A percentile compares a stretch with the other conserved stretches of the same genome.
Evolutionary conservation across 1,284 basidiomycete species (phyloP).

Genomic region (Malassezia equina): DNA sequence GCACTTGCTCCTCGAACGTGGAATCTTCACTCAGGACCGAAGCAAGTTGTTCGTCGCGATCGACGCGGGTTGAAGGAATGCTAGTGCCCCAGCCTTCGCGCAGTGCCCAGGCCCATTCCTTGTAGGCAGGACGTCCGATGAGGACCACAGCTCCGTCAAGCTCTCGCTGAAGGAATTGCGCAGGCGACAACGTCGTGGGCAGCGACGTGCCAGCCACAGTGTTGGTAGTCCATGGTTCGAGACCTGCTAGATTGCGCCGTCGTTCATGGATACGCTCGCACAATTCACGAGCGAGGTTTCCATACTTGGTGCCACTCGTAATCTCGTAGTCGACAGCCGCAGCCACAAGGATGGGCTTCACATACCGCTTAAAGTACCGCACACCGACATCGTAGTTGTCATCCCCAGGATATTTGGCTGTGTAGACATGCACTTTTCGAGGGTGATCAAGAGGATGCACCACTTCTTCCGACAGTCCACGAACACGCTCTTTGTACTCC

Average conservation of each 20-base stretch:
- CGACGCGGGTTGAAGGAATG: slow-evolving; percentile 54
- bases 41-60: slow-evolving; percentile 61
- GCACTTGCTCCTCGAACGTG: slow-evolving; percentile 61
- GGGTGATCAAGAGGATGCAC: slow-evolving; percentile 61
- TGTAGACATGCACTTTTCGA: slow-evolving; percentile 75
- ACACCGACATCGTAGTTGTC: slow-evolving; percentile 76
- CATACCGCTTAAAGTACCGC: slow-evolving; percentile 84
- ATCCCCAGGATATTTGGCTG: slow-evolving; percentile 83
- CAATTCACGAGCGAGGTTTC: slow-evolving; percentile 67
- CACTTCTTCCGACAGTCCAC: slow-evolving; percentile 62
- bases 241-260: slow-evolving; percentile 51
- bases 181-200: slow-evolving; percentile 56
- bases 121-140: slow-evolving; percentile 80
- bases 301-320: slow-evolving; percentile 68
- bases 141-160: slow-evolving; percentile 73
- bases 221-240: slow-evolving; percentile 34
- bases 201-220: slow-evolving; percentile 50
- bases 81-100: slow-evolving; percentile 64
- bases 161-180: slow-evolving; percentile 57
- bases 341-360: slow-evolving; percentile 91
- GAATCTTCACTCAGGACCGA: slow-evolving; percentile 62
- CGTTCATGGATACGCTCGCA: slow-evolving; percentile 62
- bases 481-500: slow-evolving; percentile 69
- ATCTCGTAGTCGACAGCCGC: slow-evolving; percentile 86
- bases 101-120: slow-evolving; percentile 84